phyloP scores from a whole-genome alignment of 352 stramenopile genomes.

The Pythium volutum region DNA sequence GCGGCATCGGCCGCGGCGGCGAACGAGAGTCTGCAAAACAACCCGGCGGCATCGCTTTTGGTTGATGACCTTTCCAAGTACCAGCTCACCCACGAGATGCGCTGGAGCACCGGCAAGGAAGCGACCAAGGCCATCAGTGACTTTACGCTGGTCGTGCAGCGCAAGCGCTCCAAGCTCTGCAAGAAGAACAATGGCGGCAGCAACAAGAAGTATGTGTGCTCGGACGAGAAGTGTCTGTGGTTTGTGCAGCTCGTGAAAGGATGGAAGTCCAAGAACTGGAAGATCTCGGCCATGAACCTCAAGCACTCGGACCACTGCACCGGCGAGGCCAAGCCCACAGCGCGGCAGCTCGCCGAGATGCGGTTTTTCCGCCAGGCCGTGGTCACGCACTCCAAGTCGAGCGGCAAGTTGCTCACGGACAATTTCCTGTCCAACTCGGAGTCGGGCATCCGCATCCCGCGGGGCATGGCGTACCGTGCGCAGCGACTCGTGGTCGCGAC shows the following conservation, averaged over 20 bases:
- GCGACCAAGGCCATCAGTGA: slow-evolving; percentile 75
- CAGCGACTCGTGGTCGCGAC: slow-evolving; percentile 61
- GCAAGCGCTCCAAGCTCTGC: slow-evolving; percentile 74
- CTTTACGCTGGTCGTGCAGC: slow-evolving; percentile 74
- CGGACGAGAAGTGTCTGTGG: slow-evolving; percentile 64
- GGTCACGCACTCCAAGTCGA: slow-evolving; percentile 74
- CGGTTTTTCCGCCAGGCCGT: slow-evolving; percentile 72
- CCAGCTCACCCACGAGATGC: slow-evolving; percentile 74
- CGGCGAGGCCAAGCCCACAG: slow-evolving; percentile 62
- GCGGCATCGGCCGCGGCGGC: neutral
- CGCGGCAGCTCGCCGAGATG: slow-evolving; percentile 75
- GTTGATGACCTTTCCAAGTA: slow-evolving; percentile 67
- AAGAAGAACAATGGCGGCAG: slow-evolving; percentile 79
- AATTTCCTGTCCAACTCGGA: slow-evolving; percentile 68
- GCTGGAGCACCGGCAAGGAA: slow-evolving; percentile 76
- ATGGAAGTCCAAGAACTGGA: slow-evolving; percentile 87
- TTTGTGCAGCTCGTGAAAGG: slow-evolving; percentile 80
- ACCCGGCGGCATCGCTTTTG: slow-evolving; percentile 36
- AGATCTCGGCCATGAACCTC: slow-evolving; percentile 87
- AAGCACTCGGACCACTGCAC: slow-evolving; percentile 69
- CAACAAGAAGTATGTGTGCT: slow-evolving; percentile 88
- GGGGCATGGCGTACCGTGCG: slow-evolving; percentile 68
- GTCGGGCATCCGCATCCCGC: slow-evolving; percentile 61
- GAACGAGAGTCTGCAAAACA: slow-evolving; percentile 17
- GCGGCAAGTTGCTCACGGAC: slow-evolving; percentile 76